Evolutionary conservation across 805 yeast species (phyloP), one percentile per base, ranked within the genome.

Genomic region (Torulaspora microellipsoides): DNA sequence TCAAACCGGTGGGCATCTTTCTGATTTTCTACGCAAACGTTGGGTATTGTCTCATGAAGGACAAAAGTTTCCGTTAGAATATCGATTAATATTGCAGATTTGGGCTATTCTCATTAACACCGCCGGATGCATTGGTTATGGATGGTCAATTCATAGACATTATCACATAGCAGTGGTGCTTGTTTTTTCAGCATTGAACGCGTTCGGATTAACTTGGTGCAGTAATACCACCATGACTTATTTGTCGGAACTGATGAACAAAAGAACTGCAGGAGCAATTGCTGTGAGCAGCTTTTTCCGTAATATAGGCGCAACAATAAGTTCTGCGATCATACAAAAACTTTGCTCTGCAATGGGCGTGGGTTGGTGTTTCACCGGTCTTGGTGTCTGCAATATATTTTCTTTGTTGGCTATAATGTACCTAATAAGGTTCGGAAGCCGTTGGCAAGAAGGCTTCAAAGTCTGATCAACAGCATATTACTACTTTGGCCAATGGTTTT

Each of bases 151-250:
- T 27, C 62, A 74, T 12, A 62, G 59, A 30, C 64, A 65, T 10
- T 63, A 64, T 13, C 71, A 65, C 40, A 61, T 73, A 28, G 69
- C 59, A 0, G 48, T 69, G 6, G 65, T 75, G 3, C 68, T 73
- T 40, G 64, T 73, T 4, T 71, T 72, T 46, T 58, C 74, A 0
- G 75, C 73, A 46, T 53, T 76, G 4, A 63, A 65, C 27, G 79
- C 80, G 0, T 73, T 75, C 52, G 81, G 81, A 1, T 68, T 76
- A 67, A 73, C 81, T 0, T 77, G 80, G 75, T 73, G 75, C 27
- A 74, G 76, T 46, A 73, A 75, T 15, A 70, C 76, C 0, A 73
- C 73, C 3, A 76, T 78, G 46, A 74, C 82, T 0, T 77, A 77
- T 53, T 54, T 77, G 38, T 71, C 80, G 1, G 82, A 77, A 47